phyloP scores from a whole-genome alignment of 768 basidiomycete species.

The Tephrocybe rancida region DNA sequence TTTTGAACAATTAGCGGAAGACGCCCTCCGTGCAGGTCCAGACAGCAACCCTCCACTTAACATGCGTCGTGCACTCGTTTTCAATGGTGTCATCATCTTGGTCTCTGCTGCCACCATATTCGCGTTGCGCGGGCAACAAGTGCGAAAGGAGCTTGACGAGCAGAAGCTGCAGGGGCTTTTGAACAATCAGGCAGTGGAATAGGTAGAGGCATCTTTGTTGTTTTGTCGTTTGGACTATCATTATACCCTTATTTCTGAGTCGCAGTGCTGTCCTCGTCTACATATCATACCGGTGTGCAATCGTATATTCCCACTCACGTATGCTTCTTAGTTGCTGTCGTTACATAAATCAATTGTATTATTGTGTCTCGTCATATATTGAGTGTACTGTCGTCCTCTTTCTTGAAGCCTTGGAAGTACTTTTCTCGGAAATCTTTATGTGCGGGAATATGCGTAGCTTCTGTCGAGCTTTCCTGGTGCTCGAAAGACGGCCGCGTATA shows the following conservation, averaged over 20 bases:
- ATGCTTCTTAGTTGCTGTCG: neutral
- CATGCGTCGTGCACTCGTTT: slow-evolving; percentile 69
- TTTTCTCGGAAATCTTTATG: slow-evolving; percentile 90
- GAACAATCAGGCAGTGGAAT: neutral
- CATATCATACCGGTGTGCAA: neutral
- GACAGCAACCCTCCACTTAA: slow-evolving; percentile 71
- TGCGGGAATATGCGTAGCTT: slow-evolving; percentile 61
- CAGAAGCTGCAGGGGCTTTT: slow-evolving; percentile 33
- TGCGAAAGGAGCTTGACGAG: slow-evolving; percentile 64
- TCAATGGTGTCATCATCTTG: slow-evolving; percentile 58
- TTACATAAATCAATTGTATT: neutral
- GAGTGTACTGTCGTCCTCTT: slow-evolving; percentile 19
- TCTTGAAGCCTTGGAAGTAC: slow-evolving; percentile 83
- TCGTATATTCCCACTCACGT: neutral
- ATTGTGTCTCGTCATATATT: neutral
- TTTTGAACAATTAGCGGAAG: slow-evolving; percentile 48
- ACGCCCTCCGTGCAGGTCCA: slow-evolving; percentile 64
- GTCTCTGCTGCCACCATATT: slow-evolving; percentile 43
- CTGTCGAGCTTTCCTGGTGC: slow-evolving; percentile 17
- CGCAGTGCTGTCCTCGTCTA: too few species aligned
- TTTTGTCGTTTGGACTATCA: too few species aligned
- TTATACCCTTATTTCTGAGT: too few species aligned
- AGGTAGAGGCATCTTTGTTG: too few species aligned
- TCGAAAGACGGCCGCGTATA: slow-evolving; percentile 62
- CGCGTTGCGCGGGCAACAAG: slow-evolving; percentile 61